Base-by-base conservation (phyloP, 305 asterid species). In the Striga hermonthica region DNA sequence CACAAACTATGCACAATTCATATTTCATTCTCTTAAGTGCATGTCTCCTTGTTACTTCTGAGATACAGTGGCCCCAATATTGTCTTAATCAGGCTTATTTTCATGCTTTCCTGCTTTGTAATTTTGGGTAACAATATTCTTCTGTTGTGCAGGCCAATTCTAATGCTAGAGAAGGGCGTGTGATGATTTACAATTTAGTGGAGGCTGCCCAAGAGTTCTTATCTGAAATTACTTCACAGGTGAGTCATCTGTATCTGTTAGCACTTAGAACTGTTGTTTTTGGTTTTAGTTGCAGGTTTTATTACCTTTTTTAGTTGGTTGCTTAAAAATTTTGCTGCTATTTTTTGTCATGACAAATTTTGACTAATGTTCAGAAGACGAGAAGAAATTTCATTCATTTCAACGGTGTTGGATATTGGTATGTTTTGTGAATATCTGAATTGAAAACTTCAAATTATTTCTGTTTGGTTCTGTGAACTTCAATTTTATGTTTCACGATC, bases 151-250 rank as follows among this genome's bases (percentile, higher is more conserved):
- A 93, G 99, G 99, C 99, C 70, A 83, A 82, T 81, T 82, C 86
- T 69, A 88, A 90, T 79, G 86, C 99, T 65, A 89, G 97, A 78
- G 99, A 90, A 85, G 97, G 99, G 53, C 97, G 99, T 9, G 99
- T 90, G 66, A 93, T 93, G 99, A 85, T 93, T 74, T 90, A 88
- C 87, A 90, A 79, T 83, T 82, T 93, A 80, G 99, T 93, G 69
- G 99, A 93, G 83, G 96, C 95, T 83, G 99, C 99, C 55, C 99
- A 93, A 76, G 99, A 93, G 77, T 93, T 86, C 81, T 79, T 93
- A 81, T 93, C 99, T 60, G 99, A 90, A 85, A 77, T 93, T 69
- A 73, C 84, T 77, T 93, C 96, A 36, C 88, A 75, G 70, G 76
- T 50, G 77, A 63, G 60, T 47, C 76, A 15, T 86, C 15, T 77